Evolutionary conservation across 306 rosid genomes (phyloP).

Genomic region (Ammopiptanthus mongolicus): DNA sequence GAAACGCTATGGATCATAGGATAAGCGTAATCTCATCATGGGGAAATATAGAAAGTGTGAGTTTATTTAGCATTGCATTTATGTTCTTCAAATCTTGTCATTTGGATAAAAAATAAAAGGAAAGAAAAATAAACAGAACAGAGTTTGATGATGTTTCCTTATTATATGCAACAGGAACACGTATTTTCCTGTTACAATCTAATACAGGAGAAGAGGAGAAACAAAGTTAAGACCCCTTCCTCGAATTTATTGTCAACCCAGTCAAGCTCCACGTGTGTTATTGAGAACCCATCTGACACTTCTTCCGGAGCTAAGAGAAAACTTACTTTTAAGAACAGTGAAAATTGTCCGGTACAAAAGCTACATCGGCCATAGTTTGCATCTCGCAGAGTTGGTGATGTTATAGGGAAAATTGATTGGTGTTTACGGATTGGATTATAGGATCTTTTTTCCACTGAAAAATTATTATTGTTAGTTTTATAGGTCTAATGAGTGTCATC

Average conservation of each 20-base stretch:
- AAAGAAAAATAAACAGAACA: neutral
- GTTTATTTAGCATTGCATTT: slow-evolving; percentile 6
- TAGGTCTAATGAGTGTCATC: slow-evolving; percentile 44
- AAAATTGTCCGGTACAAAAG: slow-evolving; percentile 42
- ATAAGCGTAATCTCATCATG: slow-evolving; percentile 44
- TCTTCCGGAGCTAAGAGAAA: slow-evolving; percentile 66
- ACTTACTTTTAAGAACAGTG: slow-evolving; percentile 50
- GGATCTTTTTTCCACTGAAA: slow-evolving; percentile 26
- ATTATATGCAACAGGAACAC: slow-evolving; percentile 55
- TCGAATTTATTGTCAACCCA: slow-evolving; percentile 35
- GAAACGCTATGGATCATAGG: slow-evolving; percentile 46
- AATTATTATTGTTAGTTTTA: slow-evolving; percentile 38
- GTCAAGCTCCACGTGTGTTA: slow-evolving; percentile 36
- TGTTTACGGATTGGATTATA: slow-evolving; percentile 51
- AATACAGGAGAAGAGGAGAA: slow-evolving; percentile 48
- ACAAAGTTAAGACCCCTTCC: slow-evolving; percentile 50
- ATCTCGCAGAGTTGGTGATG: slow-evolving; percentile 28
- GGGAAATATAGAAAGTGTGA: slow-evolving; percentile 64
- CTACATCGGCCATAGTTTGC: slow-evolving; percentile 36
- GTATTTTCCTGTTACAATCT: slow-evolving; percentile 57
- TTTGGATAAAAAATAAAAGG: neutral
- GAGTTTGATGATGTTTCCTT: neutral
- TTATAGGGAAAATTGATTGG: slow-evolving; percentile 24
- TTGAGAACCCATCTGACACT: slow-evolving; percentile 41
- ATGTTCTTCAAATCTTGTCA: neutral